Base-by-base conservation (phyloP, 2,329 filamentous ascomycete species). In the Calonectria leucothoes region DNA sequence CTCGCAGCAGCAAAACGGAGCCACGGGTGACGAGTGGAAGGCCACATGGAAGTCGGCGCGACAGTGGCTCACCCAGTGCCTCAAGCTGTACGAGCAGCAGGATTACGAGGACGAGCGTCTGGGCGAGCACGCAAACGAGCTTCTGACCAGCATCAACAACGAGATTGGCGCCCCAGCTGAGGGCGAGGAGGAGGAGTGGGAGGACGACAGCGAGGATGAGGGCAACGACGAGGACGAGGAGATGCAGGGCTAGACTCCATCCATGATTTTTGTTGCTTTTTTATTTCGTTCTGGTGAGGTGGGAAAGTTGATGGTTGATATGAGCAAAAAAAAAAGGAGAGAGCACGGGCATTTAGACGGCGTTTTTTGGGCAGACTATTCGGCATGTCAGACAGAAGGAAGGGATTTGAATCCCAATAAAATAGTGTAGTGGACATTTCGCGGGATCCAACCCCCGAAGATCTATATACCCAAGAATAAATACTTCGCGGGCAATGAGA, bases 41-140 rank as follows among this genome's bases (percentile, higher is more conserved):
- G 87, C 89, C 1, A 89, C 92, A 6, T 92, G 95, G 89, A 91
- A 91, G 70, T 93, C 94, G 20, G 94, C 95, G 80, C 91, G 94
- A 69, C 92, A 94, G 81, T 98, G 96, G 95, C 88, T 98, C 59
- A 92, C 91, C 71, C 94, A 94, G 80, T 94, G 95, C 81, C 87
- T 97, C 76, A 92, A 92, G 81, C 89, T 98, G n/a, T 98, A 94
- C 83, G 87, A 91, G 48, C 82, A 90, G 79, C 90, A 97, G 79
- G 92, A 96, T 66, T 98, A 98, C 82, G 96, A 97, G 82, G 95
- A 97, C 78, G 93, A 95, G 74, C 88, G 93, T 76, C 86, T 97
- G 31, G 92, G 92, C 66, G 92, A 94, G 73, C 95, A 97, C 82
- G 93, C 94, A 0, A 86, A 89, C 72, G 94, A 97, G 86, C 87